These are phyloP conservation scores for Epichloe hybrida DNA, from an alignment of 2,329 filamentous ascomycete genomes.

Conservation along the genomic window DNA sequence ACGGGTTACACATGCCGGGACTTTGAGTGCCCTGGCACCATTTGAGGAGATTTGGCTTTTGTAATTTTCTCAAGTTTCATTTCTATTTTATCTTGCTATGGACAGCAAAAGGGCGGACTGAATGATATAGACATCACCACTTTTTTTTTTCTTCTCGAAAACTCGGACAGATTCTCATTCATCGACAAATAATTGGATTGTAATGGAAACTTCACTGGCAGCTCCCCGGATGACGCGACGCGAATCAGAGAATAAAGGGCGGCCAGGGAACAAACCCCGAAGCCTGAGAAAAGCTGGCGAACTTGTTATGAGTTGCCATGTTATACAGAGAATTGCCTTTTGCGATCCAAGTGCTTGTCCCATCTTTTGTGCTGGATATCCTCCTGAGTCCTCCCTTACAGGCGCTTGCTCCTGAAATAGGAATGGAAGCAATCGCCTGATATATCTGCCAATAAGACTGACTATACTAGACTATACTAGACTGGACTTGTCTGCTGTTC, in stretches of 20 bases:
- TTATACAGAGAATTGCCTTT: no score
- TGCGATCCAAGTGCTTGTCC: no score
- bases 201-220: slow-evolving; percentile 8
- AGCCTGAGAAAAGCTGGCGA: background rate
- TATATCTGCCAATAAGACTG: background rate
- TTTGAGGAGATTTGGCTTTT: background rate
- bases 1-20: slow-evolving; percentile 11
- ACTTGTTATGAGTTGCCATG: background rate
- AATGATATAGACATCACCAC: slow-evolving; percentile 9
- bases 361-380: no score
- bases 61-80: slow-evolving; percentile 1
- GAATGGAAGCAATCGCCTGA: no score
- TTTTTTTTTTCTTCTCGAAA: background rate
- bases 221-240: background rate
- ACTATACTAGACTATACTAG: no score
- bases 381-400: no score
- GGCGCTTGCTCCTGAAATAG: no score
- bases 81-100: slow-evolving; percentile 5
- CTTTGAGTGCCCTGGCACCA: slow-evolving; percentile 1
- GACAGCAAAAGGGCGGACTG: background rate
- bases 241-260: background rate
- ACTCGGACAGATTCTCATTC: slow-evolving; percentile 3
- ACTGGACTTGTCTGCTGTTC: no score
- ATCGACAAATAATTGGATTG: slow-evolving; percentile 13
- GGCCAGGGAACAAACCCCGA: background rate